phyloP scores from a whole-genome alignment of 148 eudicot genomes.

The Polygonum maritimum region DNA sequence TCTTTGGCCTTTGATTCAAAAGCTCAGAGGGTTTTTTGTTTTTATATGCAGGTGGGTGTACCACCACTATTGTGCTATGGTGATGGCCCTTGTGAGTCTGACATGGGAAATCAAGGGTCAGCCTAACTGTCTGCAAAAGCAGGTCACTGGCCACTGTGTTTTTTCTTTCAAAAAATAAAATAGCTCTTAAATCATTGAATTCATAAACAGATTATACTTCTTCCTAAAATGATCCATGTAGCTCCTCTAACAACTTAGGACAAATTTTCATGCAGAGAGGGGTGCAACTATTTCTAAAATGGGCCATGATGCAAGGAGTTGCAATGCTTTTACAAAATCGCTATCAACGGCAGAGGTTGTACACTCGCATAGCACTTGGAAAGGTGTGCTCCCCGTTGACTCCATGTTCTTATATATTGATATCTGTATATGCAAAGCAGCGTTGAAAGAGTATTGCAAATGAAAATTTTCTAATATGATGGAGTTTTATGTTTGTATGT shows the following conservation, averaged over 20 bases:
- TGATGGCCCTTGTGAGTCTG: conserved; percentile 91
- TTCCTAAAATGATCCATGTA: not conserved
- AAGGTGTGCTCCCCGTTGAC: conserved; percentile 38
- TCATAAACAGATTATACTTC: not conserved
- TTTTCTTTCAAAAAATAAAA: not conserved
- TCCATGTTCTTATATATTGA: not conserved
- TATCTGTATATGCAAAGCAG: not conserved
- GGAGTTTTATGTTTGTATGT: not conserved
- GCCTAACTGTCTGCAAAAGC: conserved; percentile 79
- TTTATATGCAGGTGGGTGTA: conserved; percentile 69
- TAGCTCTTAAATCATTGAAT: not conserved
- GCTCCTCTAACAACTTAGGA: not conserved
- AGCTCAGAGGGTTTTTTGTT: not conserved
- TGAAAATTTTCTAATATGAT: not conserved
- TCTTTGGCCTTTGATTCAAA: not conserved
- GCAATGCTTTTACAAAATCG: conserved; percentile 93
- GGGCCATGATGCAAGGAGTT: conserved; percentile 98
- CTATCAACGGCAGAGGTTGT: conserved; percentile 91
- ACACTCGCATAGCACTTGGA: conserved; percentile 95
- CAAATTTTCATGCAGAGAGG: conserved; percentile 55
- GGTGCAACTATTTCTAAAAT: conserved; percentile 71
- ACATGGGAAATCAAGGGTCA: conserved; percentile 93
- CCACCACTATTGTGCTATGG: conserved; percentile 96
- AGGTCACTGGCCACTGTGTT: conserved; percentile 50
- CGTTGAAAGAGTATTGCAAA: not conserved